Evolutionary conservation across 176 grass and related monocot genomes (phyloP).

Genomic region (Triticum monococcum): DNA sequence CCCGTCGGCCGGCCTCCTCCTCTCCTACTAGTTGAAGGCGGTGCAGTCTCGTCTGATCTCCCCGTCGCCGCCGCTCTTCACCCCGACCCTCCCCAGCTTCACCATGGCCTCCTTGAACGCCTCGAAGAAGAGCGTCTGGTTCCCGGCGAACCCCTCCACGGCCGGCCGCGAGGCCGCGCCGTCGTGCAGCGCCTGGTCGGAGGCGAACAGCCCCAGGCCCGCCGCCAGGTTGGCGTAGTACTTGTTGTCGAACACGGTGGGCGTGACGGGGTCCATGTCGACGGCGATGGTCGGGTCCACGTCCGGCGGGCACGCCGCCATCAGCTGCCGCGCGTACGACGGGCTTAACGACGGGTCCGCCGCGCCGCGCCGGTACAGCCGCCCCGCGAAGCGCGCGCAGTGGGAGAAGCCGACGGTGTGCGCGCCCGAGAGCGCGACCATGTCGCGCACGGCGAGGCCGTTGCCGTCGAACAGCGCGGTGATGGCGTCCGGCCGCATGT

Average conservation of each 20-base stretch:
- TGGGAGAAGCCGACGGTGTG: conserved; percentile 78
- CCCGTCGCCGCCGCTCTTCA: conserved; percentile 47
- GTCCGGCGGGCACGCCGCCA: conserved; percentile 39
- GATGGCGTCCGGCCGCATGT: conserved; percentile 29
- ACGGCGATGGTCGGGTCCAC: conserved; percentile 38
- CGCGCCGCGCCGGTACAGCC: conserved; percentile 44
- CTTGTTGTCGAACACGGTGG: conserved; percentile 55
- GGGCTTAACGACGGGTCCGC: conserved; percentile 33
- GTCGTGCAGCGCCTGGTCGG: conserved; percentile 54
- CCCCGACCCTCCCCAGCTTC: conserved; percentile 56
- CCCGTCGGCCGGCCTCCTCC: neutral
- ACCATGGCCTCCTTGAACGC: conserved; percentile 64
- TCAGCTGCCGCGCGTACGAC: conserved; percentile 46
- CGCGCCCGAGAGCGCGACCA: conserved; percentile 69
- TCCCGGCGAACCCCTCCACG: conserved; percentile 36
- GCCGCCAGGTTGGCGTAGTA: conserved; percentile 62
- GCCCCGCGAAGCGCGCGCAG: conserved; percentile 50
- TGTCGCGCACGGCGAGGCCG: conserved; percentile 30
- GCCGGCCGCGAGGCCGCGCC: conserved; percentile 23
- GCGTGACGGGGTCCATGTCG: conserved; percentile 63
- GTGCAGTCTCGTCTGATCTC: conserved; percentile 76
- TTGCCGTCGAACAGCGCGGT: conserved; percentile 29
- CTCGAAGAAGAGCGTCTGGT: conserved; percentile 57
- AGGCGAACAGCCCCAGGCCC: conserved; percentile 54
- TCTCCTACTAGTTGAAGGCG: conserved; percentile 13